Evolutionary conservation across 768 basidiomycete genomes (phyloP).

Genomic region (Trametopsis cervina): DNA sequence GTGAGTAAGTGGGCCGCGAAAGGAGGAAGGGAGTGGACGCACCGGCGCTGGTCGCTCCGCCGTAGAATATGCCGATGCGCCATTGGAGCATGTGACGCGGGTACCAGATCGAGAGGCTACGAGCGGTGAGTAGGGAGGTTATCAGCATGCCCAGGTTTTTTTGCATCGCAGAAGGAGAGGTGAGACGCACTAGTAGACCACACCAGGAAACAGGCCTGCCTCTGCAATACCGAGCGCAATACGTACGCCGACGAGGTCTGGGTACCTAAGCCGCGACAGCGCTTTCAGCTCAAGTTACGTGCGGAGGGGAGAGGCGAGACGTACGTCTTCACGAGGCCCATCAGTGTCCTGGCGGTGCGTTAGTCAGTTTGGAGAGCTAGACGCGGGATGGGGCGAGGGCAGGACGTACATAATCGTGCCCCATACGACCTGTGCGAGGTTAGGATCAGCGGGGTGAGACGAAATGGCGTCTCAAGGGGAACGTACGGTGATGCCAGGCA

Average conservation of each 20-base stretch:
- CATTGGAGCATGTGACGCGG: constrained; percentile 23
- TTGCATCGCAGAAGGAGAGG: no score
- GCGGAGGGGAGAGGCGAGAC: not conserved
- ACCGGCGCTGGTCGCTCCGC: constrained; percentile 22
- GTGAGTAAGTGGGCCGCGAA: not conserved
- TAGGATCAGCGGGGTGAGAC: no score
- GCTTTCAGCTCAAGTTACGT: not conserved
- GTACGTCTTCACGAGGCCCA: constrained; percentile 63
- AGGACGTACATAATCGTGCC: no score
- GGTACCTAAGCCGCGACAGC: constrained; percentile 40
- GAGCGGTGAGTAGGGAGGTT: no score
- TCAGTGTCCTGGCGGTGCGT: constrained; percentile 31
- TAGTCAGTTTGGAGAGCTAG: not conserved
- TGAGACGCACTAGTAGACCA: constrained; percentile 73
- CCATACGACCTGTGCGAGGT: no score
- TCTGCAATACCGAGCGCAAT: constrained; percentile 60
- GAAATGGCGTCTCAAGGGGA: not conserved
- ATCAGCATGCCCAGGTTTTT: not conserved
- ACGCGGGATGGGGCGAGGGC: no score
- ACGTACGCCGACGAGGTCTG: constrained; percentile 52
- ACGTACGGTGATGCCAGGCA: constrained; percentile 53
- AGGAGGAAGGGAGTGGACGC: not conserved
- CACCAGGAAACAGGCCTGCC: constrained; percentile 67
- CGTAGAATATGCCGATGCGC: constrained; percentile 23
- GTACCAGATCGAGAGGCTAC: constrained; percentile 23